phyloP scores from a whole-genome alignment of 495 filamentous ascomycete genomes.

The Lepraria neglecta region DNA sequence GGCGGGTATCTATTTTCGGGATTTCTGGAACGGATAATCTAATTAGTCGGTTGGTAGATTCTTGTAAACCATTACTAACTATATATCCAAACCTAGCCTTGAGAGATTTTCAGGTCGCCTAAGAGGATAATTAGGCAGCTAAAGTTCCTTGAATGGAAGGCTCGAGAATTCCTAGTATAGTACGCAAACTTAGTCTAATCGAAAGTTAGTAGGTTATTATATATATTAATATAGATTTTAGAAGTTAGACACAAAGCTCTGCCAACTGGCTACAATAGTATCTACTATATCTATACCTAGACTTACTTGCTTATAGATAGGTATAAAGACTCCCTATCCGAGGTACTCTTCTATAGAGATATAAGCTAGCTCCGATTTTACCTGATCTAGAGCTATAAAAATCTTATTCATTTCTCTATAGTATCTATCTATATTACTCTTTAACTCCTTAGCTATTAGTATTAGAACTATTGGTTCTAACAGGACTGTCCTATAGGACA shows the following conservation, averaged over 20 bases:
- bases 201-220: conserved; percentile 10
- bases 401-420: conserved; percentile 14
- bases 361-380: conserved; percentile 7
- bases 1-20: conserved; percentile 10
- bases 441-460: too few relatives aligned
- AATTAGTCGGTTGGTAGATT: conserved; percentile 11
- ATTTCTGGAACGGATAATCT: conserved; percentile 9
- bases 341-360: conserved; percentile 1
- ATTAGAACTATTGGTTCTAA: too few relatives aligned
- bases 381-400: conserved; percentile 10
- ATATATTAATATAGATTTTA: conserved; percentile 11
- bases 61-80: conserved; percentile 1
- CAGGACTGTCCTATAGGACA: too few relatives aligned
- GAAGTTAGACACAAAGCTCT: conserved; percentile 8
- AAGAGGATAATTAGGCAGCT: too few relatives aligned
- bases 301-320: background rate
- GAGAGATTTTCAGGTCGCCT: conserved; percentile 5
- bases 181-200: conserved; percentile 4
- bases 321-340: background rate
- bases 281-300: conserved; percentile 6
- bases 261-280: too few relatives aligned
- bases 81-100: conserved; percentile 5
- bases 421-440: conserved; percentile 12
- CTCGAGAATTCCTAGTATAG: background rate
- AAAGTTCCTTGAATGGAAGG: too few relatives aligned